Base-by-base conservation (phyloP, 1,139 yeast genomes). In the Suhomyces maxii region DNA sequence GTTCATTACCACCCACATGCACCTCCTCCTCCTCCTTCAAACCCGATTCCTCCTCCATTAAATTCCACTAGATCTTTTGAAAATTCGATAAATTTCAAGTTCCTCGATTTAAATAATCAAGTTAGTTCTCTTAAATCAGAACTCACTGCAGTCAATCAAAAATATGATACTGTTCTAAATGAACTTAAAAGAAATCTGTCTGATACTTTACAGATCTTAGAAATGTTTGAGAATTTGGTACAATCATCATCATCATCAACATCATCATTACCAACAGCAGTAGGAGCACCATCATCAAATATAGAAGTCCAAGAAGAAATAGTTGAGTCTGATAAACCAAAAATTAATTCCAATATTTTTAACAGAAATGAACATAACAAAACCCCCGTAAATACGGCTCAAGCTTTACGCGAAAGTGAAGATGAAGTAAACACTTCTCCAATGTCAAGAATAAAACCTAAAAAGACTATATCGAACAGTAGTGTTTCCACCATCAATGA, bases 191-290 rank as follows among this genome's bases (percentile, higher is more conserved):
- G 68, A 42, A 70, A 75, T n/a, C 79, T 77, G 52, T 54, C 68
- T 42, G 86, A 82, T 54, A 67, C 79, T 60, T 72, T 81, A 2
- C 70, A 71, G 32, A 48, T 81, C 6, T 56, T 82, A 34, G 86
- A 81, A 40, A 58, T 76, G 40, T 54, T 80, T 40, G 79, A 76
- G 44, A 73, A 63, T 38, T 51, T 60, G 26, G 43, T 55, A 25
- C 46, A 38, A 8, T 38, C 35, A 8, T n/a, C 8, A 31, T 34
- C 13, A 7, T 6, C 26, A 7, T n/a, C n/a, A n/a, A n/a, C 35
- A 8, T n/a, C 8, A 31, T 34, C 13, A 7, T 6, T n/a, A n/a
- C n/a, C n/a, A n/a, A n/a, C n/a, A n/a, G n/a, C n/a, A n/a, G n/a
- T n/a, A n/a, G n/a, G n/a, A n/a, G n/a, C n/a, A n/a, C n/a, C 26